Evolutionary conservation across 495 filamentous ascomycete genomes (phyloP), one percentile per base, ranked within the genome.

Genomic region (Penicillium flavigenum): DNA sequence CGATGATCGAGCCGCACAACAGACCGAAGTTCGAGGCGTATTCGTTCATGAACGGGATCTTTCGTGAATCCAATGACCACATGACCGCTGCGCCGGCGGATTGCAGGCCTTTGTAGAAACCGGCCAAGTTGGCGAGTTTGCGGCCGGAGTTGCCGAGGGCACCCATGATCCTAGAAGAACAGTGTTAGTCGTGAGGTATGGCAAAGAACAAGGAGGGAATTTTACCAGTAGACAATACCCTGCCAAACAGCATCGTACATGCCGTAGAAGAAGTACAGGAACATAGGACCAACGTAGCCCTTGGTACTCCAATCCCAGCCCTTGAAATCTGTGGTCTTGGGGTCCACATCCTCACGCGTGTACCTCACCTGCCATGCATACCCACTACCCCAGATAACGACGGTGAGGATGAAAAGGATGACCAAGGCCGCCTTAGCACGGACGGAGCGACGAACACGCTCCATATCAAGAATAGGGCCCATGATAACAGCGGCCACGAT

Each of bases 61-160:
- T 75, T 20, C 81, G 49, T 12, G 78, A 79, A 57, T 96, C 91
- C 46, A 91, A 64, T n/a, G 84, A 79, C 87, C 85, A 96, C 63
- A 88, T 88, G 45, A 96, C 82, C 20, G 90, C 91, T 2, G 87
- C 81, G 50, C 91, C 92, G 17, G 90, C 90, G 20, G 89, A 92
- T 70, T 96, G 92, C 58, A 96, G 85, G 44, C 89, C 90, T 66
- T 96, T 96, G 83, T 96, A 96, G 79, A 92, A 96, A 46, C 92
- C 92, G 16, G 90, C 85, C 63, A 92, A 84, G 77, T 96, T 94
- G 72, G 92, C 92, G 16, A 91, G 84, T 64, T 90, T 92, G 63
- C 92, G 88, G 57, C 89, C 86, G 26, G 92, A 93, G 79, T 96
- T 96, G 59, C 88, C 90, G 51, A 95, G 79, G 11, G 92, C 83